A percentile compares a stretch with the other conserved stretches of the same genome.
These are phyloP conservation scores for Thelephora aurantiotincta DNA, from an alignment of 768 basidiomycete species.

Conservation along the genomic window DNA sequence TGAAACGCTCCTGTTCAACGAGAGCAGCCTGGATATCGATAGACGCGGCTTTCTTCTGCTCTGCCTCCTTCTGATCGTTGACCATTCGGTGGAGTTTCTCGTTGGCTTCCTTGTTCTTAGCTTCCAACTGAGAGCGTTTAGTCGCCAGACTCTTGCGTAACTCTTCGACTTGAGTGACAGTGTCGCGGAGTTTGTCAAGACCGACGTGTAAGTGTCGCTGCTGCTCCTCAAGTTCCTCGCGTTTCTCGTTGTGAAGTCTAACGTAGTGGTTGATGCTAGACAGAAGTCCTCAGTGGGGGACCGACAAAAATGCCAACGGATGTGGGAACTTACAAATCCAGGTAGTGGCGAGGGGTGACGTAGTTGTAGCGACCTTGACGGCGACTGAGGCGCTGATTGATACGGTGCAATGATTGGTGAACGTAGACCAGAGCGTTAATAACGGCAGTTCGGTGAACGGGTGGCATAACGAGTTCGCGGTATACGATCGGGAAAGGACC, in stretches of 20 bases:
- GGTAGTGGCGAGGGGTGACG: conserved; percentile 93
- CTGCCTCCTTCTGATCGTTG: conserved; percentile 94
- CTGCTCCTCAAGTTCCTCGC: conserved; percentile 95
- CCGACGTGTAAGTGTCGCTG: conserved; percentile 97
- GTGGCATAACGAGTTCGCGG: conserved; percentile 73
- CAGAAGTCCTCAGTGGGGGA: conserved; percentile 2
- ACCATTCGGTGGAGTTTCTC: conserved; percentile 98
- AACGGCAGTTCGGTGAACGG: conserved; percentile 78
- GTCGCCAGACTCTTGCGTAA: conserved; percentile 88
- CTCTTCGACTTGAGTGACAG: conserved; percentile 94
- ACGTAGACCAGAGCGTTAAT: conserved; percentile 90
- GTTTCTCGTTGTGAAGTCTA: conserved; percentile 86
- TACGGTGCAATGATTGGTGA: conserved; percentile 77
- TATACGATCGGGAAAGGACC: conserved; percentile 81
- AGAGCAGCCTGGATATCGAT: conserved; percentile 92
- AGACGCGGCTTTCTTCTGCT: conserved; percentile 94
- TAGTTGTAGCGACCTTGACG: conserved; percentile 94
- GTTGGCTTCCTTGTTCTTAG: conserved; percentile 92
- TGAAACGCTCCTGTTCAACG: conserved; percentile 80
- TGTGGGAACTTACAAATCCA: conserved; percentile 79
- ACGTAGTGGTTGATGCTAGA: conserved; percentile 94
- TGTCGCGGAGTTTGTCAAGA: conserved; percentile 89
- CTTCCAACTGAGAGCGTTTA: conserved; percentile 84
- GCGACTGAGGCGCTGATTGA: conserved; percentile 80
- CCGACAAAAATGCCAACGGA: not conserved